Evolutionary conservation across 2,329 filamentous ascomycete species (phyloP), one percentile per base, ranked within the genome.

Genomic region (Aspergillus clavatus): DNA sequence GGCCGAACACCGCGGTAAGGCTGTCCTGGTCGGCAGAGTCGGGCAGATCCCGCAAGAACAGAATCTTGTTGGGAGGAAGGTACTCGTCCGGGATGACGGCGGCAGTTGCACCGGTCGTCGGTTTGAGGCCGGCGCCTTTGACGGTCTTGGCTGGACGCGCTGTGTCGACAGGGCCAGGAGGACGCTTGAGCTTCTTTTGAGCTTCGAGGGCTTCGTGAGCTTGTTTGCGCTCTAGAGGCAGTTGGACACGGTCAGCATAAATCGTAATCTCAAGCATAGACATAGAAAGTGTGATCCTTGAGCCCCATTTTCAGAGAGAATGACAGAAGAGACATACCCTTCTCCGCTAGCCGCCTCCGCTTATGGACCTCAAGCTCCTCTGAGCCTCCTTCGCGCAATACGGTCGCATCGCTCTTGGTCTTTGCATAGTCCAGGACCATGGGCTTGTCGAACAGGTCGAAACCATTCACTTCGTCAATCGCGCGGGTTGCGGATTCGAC

Each of bases 61-160:
- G 79, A 55, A 89, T 95, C 74, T 95, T 96, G 80, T 97, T 97
- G 27, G 93, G 91, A 3, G 91, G 91, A 3, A 97, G 80, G 68
- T 95, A 97, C 71, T 98, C 93, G 78, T 97, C 93, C n/a, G 90
- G 89, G 14, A 97, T 84, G 44, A 89, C 84, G 8, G 86, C 78
- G 3, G 84, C 76, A 1, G 82, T 77, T 11, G 81, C 76, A 5
- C 82, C 78, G 46, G 81, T 82, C 1, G 84, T 86, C 4, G 87
- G 81, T 66, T 94, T 94, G 72, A 91, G 80, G 26, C 87, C 87
- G 19, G 80, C 74, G 33, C 82, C 82, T 58, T 83, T 79, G n/a
- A 80, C 77, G 12, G 83, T 77, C 73, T 91, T 91, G 43, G 80
- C 72, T 0, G 85, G 81, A 39, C 85, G 80, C n/a, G 72, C 58